Evolutionary conservation across 2,329 filamentous ascomycete species (phyloP), one percentile per base, ranked within the genome.

Genomic region (Parastagonospora nodorum): DNA sequence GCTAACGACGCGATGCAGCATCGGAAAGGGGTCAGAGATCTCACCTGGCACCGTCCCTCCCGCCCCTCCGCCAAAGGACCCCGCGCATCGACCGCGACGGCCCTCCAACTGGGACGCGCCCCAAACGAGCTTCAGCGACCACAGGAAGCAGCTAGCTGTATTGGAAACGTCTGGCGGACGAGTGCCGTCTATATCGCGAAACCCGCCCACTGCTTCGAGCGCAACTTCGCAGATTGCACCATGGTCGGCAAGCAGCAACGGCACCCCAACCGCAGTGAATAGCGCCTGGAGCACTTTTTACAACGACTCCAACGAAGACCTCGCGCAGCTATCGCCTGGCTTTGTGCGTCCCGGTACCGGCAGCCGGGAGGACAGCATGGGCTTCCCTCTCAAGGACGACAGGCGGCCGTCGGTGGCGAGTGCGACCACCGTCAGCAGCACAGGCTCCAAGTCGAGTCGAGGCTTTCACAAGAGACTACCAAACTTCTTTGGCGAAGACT

Each of bases 401-500:
- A 82, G 94, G 56, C 84, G 93, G 42, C 93, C 93, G 2, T 97
- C 94, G 4, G 83, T 91, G 43, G 92, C 92, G 33, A 97, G 92
- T 74, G 86, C 92, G 57, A 92, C 88, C 11, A 96, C 88, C 4
- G 85, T 90, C 50, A 94, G 92, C 74, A 96, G 93, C 68, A 84
- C 89, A 59, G 89, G 90, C 30, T 96, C 93, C 36, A 88, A 87
- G 75, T 83, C 86, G 55, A 87, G 85, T 52, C 85, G 89, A 44
- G 83, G 64, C 31, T 82, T 85, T 58, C 81, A 84, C 64, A 92
- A 92, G 74, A 94, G 93, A 75, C 80, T 96, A 57, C 90, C 94
- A 69, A 90, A 88, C 36, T 93, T 97, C 71, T 96, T 97, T 75
- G 92, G 93, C 40, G 93, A 97, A 64, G 92, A 96, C 68, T 91